Base-by-base conservation (phyloP, 352 stramenopile species). In the Pythium phragmitis region DNA sequence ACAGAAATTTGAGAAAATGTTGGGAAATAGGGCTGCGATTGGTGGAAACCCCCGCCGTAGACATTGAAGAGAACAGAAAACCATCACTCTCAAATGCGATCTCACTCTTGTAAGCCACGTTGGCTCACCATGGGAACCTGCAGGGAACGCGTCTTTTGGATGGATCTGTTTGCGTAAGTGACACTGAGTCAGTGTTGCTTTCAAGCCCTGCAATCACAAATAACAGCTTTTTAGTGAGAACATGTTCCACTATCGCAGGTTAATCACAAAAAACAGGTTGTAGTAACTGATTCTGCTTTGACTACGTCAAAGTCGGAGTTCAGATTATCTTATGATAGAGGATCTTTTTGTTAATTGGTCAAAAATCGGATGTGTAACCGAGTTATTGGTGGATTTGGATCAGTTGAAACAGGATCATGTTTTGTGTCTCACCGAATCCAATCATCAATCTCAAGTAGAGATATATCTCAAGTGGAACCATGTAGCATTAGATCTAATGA, bases 31-130 rank as follows among this genome's bases (percentile, higher is more conserved):
- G 7, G 42, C 42, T 48, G 33, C 47, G 53, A 69, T 63, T 54
- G 55, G 63, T 42, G n/a, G 48, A 64, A 64, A 69, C 42, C n/a
- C 9, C 0, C 43, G 6, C 28, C 51, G 41, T 55, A 36, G 63
- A 72, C 52, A 67, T 72, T 72, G 65, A 72, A 72, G 65, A 72
- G 52, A 64, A 60, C 53, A 28, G 3, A 30, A 5, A 59, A 72
- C 65, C 58, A 59, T 67, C 65, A 72, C 65, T 72, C 65, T 65
- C 65, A 26, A 21, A 43, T 19, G 51, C n/a, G 23, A 45, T 48
- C 19, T 45, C 50, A 59, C 36, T 43, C 28, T 21, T 30, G 9
- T 14, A 21, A 42, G 33, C 19, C 41, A 59, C 65, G n/a, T n/a
- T n/a, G n/a, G n/a, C n/a, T n/a, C n/a, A n/a, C n/a, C 65, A 71